phyloP scores from a whole-genome alignment of 1,284 basidiomycete genomes.

The Puccinia polysora region DNA sequence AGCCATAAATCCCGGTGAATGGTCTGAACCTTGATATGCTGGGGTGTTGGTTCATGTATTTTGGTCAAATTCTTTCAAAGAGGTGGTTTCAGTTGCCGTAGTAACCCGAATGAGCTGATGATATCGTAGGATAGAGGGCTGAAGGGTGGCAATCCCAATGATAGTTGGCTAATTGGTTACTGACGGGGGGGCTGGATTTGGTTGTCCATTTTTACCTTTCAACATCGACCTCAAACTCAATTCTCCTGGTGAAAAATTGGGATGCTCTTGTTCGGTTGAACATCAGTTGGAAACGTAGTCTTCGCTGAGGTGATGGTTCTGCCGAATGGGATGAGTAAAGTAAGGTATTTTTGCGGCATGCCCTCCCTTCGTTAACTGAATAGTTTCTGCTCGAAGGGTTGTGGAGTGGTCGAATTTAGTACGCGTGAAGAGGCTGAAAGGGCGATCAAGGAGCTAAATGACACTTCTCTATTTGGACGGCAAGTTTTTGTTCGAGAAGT shows the following conservation, averaged over 20 bases:
- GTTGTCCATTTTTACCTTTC: constrained; percentile 30
- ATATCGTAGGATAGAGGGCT: neutral
- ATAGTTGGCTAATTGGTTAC: constrained; percentile 38
- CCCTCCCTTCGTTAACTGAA: neutral
- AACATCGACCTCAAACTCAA: neutral
- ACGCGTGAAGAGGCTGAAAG: constrained; percentile 76
- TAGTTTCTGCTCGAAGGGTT: constrained; percentile 24
- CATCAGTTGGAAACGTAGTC: constrained; percentile 65
- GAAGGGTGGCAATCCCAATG: neutral
- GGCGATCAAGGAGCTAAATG: constrained; percentile 78
- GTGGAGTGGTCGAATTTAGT: constrained; percentile 84
- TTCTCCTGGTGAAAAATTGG: constrained; percentile 11
- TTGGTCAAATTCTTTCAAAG: neutral
- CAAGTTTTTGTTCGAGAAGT: constrained; percentile 96
- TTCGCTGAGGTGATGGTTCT: constrained; percentile 98
- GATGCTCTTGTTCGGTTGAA: constrained; percentile 8
- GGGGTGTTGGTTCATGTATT: neutral
- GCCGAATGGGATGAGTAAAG: constrained; percentile 92
- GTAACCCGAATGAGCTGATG: constrained; percentile 16
- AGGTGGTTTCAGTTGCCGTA: neutral
- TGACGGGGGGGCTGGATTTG: constrained; percentile 44
- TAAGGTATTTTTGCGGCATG: too few species aligned
- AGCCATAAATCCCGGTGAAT: neutral
- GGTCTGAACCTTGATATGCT: neutral
- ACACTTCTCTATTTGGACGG: constrained; percentile 78